Evolutionary conservation across 202 grass and related monocot genomes (phyloP).

Genomic region (Brachypodium distachyon): DNA sequence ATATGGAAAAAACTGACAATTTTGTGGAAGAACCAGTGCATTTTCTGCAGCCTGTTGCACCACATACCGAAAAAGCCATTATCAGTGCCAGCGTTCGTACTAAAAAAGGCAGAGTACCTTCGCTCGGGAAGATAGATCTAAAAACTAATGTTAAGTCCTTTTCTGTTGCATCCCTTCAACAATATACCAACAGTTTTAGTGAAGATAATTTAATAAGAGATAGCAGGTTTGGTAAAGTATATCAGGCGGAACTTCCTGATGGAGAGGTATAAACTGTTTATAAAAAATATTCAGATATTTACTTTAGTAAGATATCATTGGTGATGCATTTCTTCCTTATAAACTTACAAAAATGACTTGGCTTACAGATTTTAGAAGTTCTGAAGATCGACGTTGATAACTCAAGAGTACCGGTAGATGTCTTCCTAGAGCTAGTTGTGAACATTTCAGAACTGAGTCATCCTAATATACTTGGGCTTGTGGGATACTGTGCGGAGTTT

Average conservation of each 20-base stretch:
- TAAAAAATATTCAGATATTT: neutral
- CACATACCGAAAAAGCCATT: conserved; percentile 20
- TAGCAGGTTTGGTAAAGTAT: conserved; percentile 67
- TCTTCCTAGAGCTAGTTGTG: conserved; percentile 66
- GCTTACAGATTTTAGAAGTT: conserved; percentile 66
- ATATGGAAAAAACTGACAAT: conserved; percentile 45
- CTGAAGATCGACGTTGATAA: conserved; percentile 68
- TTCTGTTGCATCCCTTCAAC: conserved; percentile 68
- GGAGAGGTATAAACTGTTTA: conserved; percentile 58
- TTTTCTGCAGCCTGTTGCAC: conserved; percentile 2
- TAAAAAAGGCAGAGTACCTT: conserved; percentile 37
- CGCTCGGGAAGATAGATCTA: conserved; percentile 19
- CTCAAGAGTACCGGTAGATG: conserved; percentile 56
- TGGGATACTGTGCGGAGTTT: conserved; percentile 92
- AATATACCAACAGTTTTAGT: conserved; percentile 79
- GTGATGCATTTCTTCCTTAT: conserved; percentile 10
- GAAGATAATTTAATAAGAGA: conserved; percentile 85
- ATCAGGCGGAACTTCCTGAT: conserved; percentile 71
- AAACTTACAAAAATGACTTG: neutral
- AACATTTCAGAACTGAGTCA: conserved; percentile 65
- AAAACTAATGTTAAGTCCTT: conserved; percentile 55
- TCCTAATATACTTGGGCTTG: conserved; percentile 68
- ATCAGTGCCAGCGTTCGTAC: conserved; percentile 18
- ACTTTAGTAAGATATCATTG: conserved; percentile 13
- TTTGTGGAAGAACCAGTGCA: conserved; percentile 37